Percentiles rank a stretch among this genome's conserved stretches.
phyloP scores from a whole-genome alignment of 2,329 filamentous ascomycete species.

The Akanthomyces dipterigenus region DNA sequence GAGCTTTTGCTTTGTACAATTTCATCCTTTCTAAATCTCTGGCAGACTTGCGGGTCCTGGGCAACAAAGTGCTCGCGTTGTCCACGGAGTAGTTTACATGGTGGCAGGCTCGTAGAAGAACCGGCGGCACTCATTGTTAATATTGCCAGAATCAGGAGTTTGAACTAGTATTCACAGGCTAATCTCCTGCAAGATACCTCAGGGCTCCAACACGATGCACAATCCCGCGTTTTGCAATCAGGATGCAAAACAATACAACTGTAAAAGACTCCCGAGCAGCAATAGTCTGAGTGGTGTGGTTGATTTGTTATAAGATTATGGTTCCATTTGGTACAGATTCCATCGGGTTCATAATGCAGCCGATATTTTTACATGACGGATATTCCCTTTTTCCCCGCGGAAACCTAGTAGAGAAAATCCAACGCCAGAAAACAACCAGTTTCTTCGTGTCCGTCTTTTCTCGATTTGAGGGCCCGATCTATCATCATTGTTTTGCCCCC shows the following conservation, averaged over 20 bases:
- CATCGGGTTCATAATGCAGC: background rate
- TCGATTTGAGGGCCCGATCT: background rate
- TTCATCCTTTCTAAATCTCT: no score
- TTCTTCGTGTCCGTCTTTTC: background rate
- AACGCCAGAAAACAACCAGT: conserved; percentile 1
- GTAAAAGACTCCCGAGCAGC: background rate
- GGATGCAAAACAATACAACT: background rate
- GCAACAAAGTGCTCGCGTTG: no score
- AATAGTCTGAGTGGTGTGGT: background rate
- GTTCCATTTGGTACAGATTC: conserved; percentile 9
- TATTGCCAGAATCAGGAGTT: no score
- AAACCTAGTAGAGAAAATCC: background rate
- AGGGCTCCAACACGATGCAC: no score
- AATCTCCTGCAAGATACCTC: no score
- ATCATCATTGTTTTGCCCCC: background rate
- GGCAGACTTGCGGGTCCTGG: no score
- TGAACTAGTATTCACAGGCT: no score
- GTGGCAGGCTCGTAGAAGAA: no score
- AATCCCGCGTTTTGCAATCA: no score
- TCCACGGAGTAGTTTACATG: no score
- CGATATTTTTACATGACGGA: background rate
- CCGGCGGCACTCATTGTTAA: no score
- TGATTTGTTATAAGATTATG: background rate
- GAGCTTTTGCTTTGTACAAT: no score
- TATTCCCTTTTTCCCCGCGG: background rate